Evolutionary conservation across 2,329 filamentous ascomycete genomes (phyloP).

Genomic region (Trichoderma koningiopsis): DNA sequence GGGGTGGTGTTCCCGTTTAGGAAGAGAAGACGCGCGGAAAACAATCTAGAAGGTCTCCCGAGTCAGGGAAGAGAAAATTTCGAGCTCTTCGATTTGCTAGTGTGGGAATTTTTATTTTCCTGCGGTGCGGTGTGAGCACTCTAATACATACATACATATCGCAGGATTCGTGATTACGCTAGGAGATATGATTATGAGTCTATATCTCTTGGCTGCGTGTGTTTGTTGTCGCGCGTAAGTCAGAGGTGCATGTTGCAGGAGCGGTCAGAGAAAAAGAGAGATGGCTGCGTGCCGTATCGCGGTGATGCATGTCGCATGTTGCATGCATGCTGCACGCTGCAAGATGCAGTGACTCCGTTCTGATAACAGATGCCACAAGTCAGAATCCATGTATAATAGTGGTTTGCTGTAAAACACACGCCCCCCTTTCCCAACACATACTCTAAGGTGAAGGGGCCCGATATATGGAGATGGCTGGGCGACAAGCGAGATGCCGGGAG

Average conservation of each 20-base stretch:
- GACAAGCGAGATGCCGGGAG: constrained; percentile 19
- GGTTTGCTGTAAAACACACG: not conserved
- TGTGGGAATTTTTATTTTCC: not conserved
- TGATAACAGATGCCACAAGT: constrained; percentile 18
- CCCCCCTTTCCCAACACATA: not conserved
- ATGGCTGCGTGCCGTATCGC: not conserved
- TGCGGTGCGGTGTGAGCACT: constrained; percentile 13
- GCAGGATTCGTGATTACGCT: not conserved
- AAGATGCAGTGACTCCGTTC: constrained; percentile 14
- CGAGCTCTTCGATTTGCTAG: not conserved
- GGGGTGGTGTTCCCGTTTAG: constrained; percentile 2
- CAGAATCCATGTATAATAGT: constrained; percentile 10
- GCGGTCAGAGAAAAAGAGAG: constrained; percentile 23
- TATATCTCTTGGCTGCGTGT: not conserved
- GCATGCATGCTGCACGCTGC: constrained; percentile 11
- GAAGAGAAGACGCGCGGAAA: not conserved
- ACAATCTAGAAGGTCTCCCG: not conserved
- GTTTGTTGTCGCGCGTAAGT: constrained; percentile 6
- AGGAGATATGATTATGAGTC: not conserved
- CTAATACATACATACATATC: not conserved
- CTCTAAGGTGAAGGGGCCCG: not conserved
- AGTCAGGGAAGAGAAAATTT: not conserved
- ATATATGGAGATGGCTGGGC: constrained; percentile 7
- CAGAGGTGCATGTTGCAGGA: constrained; percentile 22
- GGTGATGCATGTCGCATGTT: not conserved